These are phyloP conservation scores for Fraxinus anomala DNA, from an alignment of 257 asterid genomes.

Conservation along the genomic window DNA sequence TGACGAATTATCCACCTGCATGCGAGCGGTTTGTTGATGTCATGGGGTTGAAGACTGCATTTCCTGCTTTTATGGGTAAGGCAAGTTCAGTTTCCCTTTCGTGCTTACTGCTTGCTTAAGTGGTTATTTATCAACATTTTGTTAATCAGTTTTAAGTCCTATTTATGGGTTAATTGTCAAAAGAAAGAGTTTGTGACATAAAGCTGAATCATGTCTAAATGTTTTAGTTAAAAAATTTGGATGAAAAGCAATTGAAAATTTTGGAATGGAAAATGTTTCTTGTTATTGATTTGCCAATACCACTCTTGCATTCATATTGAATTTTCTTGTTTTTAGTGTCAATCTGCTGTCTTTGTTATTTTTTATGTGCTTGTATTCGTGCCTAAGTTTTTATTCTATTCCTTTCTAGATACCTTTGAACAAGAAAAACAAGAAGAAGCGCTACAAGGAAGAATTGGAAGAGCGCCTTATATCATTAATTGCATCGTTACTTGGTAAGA, in stretches of 20 bases:
- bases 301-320: not conserved
- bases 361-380: not conserved
- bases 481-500: slow-evolving; percentile 94
- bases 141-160: not conserved
- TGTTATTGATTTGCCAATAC: not conserved
- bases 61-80: slow-evolving; percentile 99
- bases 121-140: not conserved
- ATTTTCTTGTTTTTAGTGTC: not conserved
- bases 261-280: not conserved
- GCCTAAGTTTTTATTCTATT: slow-evolving; percentile 21
- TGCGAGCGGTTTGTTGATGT: slow-evolving; percentile 98
- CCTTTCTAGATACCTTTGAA: slow-evolving; percentile 72
- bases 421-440: slow-evolving; percentile 87
- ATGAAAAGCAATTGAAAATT: not conserved
- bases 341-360: slow-evolving; percentile 1
- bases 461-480: slow-evolving; percentile 89
- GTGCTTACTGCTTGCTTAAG: slow-evolving; percentile 4
- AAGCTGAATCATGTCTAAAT: not conserved
- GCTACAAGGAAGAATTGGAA: slow-evolving; percentile 78
- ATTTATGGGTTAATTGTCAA: not conserved
- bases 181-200: not conserved
- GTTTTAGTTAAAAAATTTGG: not conserved
- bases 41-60: slow-evolving; percentile 95
- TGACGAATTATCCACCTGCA: slow-evolving; percentile 95
- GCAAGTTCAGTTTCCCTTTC: slow-evolving; percentile 72